Evolutionary conservation across 495 filamentous ascomycete species (phyloP).

Genomic region (Lasiosphaeriaceae sp.): DNA sequence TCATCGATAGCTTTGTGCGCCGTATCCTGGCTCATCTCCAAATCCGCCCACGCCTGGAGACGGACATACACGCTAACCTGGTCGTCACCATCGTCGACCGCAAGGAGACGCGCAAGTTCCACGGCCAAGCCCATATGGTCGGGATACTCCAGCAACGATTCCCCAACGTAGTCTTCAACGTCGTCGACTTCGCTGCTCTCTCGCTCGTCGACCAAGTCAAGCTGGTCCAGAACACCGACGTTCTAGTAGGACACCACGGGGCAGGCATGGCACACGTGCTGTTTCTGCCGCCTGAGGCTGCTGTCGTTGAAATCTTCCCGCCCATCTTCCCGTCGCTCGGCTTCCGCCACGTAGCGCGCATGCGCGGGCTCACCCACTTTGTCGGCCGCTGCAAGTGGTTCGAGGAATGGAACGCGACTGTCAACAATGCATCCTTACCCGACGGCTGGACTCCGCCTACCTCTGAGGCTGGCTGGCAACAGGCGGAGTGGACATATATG

Average conservation of each 20-base stretch:
- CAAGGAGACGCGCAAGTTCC: background rate
- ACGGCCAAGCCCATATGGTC: background rate
- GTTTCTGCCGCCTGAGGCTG: background rate
- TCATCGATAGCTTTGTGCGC: conserved; percentile 1
- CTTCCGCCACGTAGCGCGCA: background rate
- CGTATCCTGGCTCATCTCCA: background rate
- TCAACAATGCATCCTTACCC: background rate
- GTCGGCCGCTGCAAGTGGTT: background rate
- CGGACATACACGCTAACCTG: background rate
- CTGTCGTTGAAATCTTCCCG: background rate
- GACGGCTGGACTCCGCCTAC: background rate
- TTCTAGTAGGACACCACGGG: background rate
- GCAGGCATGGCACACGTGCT: background rate
- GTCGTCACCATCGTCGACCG: conserved; percentile 2
- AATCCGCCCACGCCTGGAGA: background rate
- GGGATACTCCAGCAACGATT: background rate
- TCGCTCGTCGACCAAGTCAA: background rate
- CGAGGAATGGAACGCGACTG: background rate
- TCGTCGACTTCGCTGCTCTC: background rate
- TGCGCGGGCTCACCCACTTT: background rate
- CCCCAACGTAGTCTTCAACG: background rate
- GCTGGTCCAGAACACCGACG: background rate
- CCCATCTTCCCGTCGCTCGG: background rate
- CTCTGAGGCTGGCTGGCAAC: background rate
- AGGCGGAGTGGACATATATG: background rate